Base-by-base conservation (phyloP, 495 filamentous ascomycete genomes). In the Pseudevernia furfuracea region DNA sequence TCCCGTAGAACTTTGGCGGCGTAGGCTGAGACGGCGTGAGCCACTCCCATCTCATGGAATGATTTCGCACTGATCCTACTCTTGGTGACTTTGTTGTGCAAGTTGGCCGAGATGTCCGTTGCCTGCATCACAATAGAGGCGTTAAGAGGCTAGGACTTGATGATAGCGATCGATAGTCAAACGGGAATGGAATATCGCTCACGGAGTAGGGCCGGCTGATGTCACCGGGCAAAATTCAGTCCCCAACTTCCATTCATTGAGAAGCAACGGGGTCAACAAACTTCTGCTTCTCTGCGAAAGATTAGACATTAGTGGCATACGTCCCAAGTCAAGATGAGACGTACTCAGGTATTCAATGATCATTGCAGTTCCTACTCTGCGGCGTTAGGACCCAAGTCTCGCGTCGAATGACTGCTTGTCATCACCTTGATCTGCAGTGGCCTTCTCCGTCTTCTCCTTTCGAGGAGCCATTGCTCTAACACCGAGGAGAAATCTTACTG, bases 1-100 rank as follows among this genome's bases (percentile, higher is more conserved):
- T 88, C 85, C 66, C 82, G 84, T 37, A 90, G 72, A 46, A 79
- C 65, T 72, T 87, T 89, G 15, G 80, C 78, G n/a, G 87, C 80
- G 55, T 83, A 77, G 11, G 84, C 81, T 84, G 49, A 17, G 43
- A 46, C 32, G 43, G 17, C 15, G 36, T 70, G 23, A 71, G 68
- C 55, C 19, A 28, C 44, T 61, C 19, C 34, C 56, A 23, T 55
- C 52, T 21, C 30, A 55, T n/a, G 21, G 6, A 17, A 8, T 55
- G 30, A 34, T 10, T 15, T 21, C 34, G 30, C 52, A 34, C 30
- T 25, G 12, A 23, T 28, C 70, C 66, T 66, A 83, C 84, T 72
- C 73, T 89, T 89, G 30, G 82, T 83, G 60, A 89, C 83, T 69
- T 82, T 84, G 67, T 87, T 86, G 70, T 87, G 84, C 34, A 89